Base-by-base conservation (phyloP, 2,329 filamentous ascomycete genomes). In the Lachnellula occidentalis region DNA sequence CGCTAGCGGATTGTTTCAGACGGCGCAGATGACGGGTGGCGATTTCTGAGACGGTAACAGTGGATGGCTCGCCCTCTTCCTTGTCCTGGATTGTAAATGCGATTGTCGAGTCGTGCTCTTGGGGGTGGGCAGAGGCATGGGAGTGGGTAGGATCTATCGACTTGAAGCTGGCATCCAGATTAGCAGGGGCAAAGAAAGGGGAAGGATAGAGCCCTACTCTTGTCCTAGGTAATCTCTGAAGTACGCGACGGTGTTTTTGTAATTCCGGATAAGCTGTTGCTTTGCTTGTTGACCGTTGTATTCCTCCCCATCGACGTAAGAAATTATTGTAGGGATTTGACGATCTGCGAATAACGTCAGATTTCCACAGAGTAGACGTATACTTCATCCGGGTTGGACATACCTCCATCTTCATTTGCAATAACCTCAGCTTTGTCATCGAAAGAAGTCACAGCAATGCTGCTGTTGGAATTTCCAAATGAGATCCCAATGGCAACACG, bases 401-500 rank as follows among this genome's bases (percentile, higher is more conserved):
- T 72, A 91, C 90, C 90, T 79, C 94, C 94, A 70, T 97, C 94
- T 78, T 97, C 94, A 76, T 99, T 97, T 69, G 94, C 94, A 76
- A 99, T 97, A 61, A 99, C 92, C 72, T 96, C 90, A 61, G 91
- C 87, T 79, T 95, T 95, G 74, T 95, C 92, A 69, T 97, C 92
- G 59, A 86, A 82, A 46, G 91, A 95, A 71, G 92, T 95, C 72
- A 86, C 91, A 66, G 92, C 92, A 75, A 99, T 96, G 58, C 91
- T 96, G 77, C 90, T 95, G 85, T 96, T 95, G 59, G 91, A 92
- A 79, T 97, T 99, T 76, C 94, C 94, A 79, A 97, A 96, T 64
- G 92, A 88, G 71, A 99, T 91, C 72, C 94, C 94, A 75, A 99
- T 97, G 71, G 87, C 90, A 67, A 80, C 78, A 66, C 83, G 79